Evolutionary conservation across 179 eudicot species (phyloP).

Genomic region (Pouteria campechiana): DNA sequence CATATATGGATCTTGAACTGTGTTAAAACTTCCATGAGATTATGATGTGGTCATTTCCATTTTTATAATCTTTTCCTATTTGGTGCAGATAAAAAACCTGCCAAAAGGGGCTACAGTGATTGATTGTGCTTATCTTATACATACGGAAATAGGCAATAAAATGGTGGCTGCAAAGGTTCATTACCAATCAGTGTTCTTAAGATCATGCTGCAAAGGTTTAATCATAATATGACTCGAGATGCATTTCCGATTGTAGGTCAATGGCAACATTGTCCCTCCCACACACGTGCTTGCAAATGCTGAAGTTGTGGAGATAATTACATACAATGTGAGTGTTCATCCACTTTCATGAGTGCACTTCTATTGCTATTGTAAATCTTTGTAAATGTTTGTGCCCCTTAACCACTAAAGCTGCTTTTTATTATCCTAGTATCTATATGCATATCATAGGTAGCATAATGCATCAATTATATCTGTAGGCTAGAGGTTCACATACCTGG

Average conservation of each 20-base stretch:
- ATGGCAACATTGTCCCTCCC: conserved; percentile 83
- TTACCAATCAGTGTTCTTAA: conserved; percentile 1
- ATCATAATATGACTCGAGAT: not conserved
- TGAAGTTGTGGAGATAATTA: conserved; percentile 90
- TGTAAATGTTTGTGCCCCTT: not conserved
- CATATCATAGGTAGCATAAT: too few species aligned
- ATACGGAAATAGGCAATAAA: conserved; percentile 91
- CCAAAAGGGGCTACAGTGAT: conserved; percentile 92
- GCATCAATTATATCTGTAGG: too few species aligned
- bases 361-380: too few species aligned
- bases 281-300: conserved; percentile 85
- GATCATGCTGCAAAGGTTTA: too few species aligned
- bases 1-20: not conserved
- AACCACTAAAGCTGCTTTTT: too few species aligned
- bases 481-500: too few species aligned
- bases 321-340: conserved; percentile 58
- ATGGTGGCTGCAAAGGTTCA: conserved; percentile 96
- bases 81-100: conserved; percentile 72
- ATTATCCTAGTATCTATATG: too few species aligned
- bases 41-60: conserved; percentile 6
- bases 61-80: too few species aligned
- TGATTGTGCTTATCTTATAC: conserved; percentile 97
- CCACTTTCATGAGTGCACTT: too few species aligned
- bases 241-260: conserved; percentile 49
- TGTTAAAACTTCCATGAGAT: not conserved